Evolutionary conservation across 371 early-diverging fungal genomes (phyloP), one percentile per base, ranked within the genome.

Genomic region (Smittium culicis): DNA sequence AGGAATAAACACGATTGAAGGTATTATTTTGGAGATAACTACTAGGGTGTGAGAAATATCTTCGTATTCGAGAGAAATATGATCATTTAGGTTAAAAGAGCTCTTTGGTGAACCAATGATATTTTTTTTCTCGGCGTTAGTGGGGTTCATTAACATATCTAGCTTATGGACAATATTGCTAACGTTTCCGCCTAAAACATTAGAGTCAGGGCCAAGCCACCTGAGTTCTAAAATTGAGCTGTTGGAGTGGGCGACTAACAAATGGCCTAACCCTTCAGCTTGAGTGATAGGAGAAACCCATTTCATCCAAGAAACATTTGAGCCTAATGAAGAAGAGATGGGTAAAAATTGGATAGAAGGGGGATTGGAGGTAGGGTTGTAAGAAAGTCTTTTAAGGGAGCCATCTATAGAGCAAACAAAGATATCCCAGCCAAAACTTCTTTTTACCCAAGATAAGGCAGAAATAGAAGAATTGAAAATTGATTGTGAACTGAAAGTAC

Each of bases 171-270:
- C 20, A 3, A 57, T 25, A 57, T 57, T 57, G 14, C 57, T 27
- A 57, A 57, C 57, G 25, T 57, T 57, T 57, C 57, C 57, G 5
- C 57, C 57, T 16, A 57, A 5, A 57, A 27, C 27, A 57, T 57
- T 25, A 57, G n/a, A 14, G 27, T 57, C 57, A n/a, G 14, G 57
- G 27, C 57, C 57, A 20, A 57, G 57, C 57, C 57, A 57, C 5
- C 57, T 14, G 20, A 62, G 35, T 14, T 62, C 62, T 11, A 62
- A 11, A 34, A 14, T 29, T 2, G 3, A 25, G 32, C 35, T 62
- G 14, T 62, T 14, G 14, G 34, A 62, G 8, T 31, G 5, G 35
- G 62, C 16, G 24, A 62, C 25, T 31, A 62, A 24, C 30, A 62
- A 31, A 29, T 62, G 35, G 24, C 62, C 62, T 20, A 62, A 25